A percentile compares a stretch with the other conserved stretches of the same genome.
These are phyloP conservation scores for Naganishia vishniacii DNA, from an alignment of 768 basidiomycete genomes.

Conservation along the genomic window DNA sequence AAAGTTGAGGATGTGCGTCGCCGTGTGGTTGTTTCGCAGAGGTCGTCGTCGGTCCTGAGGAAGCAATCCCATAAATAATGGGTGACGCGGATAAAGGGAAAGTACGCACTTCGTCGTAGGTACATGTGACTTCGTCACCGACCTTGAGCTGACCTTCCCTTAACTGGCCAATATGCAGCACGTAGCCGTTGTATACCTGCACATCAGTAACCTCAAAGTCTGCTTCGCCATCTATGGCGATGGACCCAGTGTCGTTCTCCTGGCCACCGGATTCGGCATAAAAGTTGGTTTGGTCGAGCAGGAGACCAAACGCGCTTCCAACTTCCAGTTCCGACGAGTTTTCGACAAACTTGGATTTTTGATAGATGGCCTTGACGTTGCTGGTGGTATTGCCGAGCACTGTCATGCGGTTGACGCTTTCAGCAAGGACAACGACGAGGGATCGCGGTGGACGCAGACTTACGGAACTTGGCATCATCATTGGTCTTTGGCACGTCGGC, in stretches of 20 bases:
- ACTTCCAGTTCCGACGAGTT: conserved; percentile 65
- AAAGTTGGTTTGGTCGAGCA: conserved; percentile 89
- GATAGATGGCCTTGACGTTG: conserved; percentile 75
- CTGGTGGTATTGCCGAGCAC: conserved; percentile 72
- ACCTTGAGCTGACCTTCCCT: conserved; percentile 79
- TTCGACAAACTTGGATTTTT: conserved; percentile 65
- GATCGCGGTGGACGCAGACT: conserved; percentile 39
- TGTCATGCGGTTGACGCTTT: conserved; percentile 42
- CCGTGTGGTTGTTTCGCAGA: conserved; percentile 94
- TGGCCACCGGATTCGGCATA: conserved; percentile 98
- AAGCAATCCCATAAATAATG: neutral
- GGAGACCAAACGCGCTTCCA: conserved; percentile 68
- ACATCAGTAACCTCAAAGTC: conserved; percentile 93
- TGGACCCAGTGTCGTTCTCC: conserved; percentile 91
- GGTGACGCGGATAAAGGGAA: neutral
- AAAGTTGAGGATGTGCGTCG: conserved; percentile 95
- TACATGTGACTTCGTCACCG: conserved; percentile 74
- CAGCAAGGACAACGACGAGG: neutral
- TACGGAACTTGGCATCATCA: conserved; percentile 85
- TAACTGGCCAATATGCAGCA: conserved; percentile 81
- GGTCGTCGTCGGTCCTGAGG: conserved; percentile 71
- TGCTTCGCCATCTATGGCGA: conserved; percentile 81
- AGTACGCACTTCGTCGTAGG: conserved; percentile 77
- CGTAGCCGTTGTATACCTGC: conserved; percentile 90
- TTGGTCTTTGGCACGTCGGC: conserved; percentile 78